Percentiles rank a stretch among this genome's conserved stretches.
Conservation (phyloP, 805 yeast species). For the Candida railenensis region DNA sequence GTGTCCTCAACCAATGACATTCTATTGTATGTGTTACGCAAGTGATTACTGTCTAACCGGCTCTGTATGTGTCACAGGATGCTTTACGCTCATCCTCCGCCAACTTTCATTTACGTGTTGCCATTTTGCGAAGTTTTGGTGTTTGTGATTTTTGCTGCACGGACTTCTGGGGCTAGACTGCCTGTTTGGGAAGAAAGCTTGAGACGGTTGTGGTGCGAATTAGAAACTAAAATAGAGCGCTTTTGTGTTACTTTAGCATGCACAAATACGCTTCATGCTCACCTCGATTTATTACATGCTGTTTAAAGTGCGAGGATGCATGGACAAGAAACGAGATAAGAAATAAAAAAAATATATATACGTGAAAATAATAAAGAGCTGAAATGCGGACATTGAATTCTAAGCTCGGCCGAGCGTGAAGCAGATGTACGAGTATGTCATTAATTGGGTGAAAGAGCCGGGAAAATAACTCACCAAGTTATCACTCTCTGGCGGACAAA, state of each 20-base stretch:
- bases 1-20: conserved; percentile 1
- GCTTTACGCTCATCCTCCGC: no score
- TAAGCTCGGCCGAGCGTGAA: no score
- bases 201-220: not conserved
- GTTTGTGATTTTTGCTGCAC: not conserved
- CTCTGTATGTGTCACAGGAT: no score
- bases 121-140: not conserved
- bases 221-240: no score
- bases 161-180: not conserved
- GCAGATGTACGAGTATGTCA: no score
- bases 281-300: not conserved
- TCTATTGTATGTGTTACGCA: no score
- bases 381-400: no score
- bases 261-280: not conserved
- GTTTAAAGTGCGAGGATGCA: not conserved
- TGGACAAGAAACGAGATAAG: not conserved
- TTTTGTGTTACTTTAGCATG: not conserved
- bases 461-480: no score
- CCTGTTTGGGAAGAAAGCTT: not conserved
- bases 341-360: not conserved
- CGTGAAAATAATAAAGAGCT: not conserved
- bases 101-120: not conserved
- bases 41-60: no score
- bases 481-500: no score
- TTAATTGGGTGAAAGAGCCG: no score